Percentiles rank a stretch among this genome's conserved stretches.
Conservation (phyloP, 2,329 filamentous ascomycete genomes). For the Neonectria hederae region DNA sequence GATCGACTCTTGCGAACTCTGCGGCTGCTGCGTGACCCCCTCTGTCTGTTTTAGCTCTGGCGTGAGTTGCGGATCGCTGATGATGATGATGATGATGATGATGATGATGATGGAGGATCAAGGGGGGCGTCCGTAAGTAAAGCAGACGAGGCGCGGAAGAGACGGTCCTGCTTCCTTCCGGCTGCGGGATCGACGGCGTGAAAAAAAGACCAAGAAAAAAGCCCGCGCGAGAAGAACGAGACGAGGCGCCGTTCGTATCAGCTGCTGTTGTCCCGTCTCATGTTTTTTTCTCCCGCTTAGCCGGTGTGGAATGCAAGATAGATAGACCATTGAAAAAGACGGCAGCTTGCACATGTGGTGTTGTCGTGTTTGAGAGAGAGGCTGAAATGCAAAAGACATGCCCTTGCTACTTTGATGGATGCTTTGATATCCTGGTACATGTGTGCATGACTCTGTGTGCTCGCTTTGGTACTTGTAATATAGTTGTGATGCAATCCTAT, state of each 20-base stretch:
- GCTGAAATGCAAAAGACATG: not conserved
- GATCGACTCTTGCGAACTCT: constrained; percentile 3
- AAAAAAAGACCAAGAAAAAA: not conserved
- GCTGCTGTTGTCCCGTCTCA: constrained; percentile 2
- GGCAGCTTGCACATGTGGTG: not conserved
- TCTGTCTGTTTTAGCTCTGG: not conserved
- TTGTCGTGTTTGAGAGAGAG: not conserved
- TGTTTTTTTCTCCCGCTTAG: not conserved
- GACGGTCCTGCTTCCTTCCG: not conserved
- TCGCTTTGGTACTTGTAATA: too few relatives aligned
- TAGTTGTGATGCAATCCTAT: too few relatives aligned
- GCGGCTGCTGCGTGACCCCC: not conserved
- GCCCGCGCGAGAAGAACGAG: not conserved
- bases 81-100: too few relatives aligned
- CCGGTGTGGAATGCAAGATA: not conserved
- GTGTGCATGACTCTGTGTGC: too few relatives aligned
- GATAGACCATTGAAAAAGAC: not conserved
- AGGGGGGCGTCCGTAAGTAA: not conserved
- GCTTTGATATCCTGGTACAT: not conserved
- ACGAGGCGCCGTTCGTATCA: not conserved
- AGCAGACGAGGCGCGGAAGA: not conserved
- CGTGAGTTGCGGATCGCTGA: not conserved
- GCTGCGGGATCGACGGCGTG: not conserved
- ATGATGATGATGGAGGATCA: not conserved
- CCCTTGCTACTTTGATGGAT: not conserved